These are phyloP conservation scores for Rhodocollybia butyracea DNA, from an alignment of 768 basidiomycete species.

Conservation along the genomic window DNA sequence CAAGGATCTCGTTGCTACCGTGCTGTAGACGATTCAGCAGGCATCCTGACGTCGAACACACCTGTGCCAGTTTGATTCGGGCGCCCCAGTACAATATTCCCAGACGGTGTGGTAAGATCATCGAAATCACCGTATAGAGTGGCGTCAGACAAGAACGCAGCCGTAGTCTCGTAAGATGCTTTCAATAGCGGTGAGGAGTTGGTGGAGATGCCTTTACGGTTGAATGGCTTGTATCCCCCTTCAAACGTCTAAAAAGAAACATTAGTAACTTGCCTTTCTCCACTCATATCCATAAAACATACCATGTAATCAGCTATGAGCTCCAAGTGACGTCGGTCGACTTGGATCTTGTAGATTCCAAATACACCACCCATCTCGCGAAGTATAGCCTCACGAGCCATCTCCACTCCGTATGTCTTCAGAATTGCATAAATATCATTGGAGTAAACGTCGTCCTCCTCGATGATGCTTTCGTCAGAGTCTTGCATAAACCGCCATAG, in stretches of 20 bases:
- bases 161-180: conserved; percentile 97
- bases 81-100: conserved; percentile 86
- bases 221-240: conserved; percentile 97
- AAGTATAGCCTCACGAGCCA: conserved; percentile 88
- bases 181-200: conserved; percentile 96
- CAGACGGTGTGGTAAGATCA: conserved; percentile 84
- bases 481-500: conserved; percentile 75
- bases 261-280: neutral
- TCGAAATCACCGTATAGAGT: conserved; percentile 95
- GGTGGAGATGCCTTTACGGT: conserved; percentile 89
- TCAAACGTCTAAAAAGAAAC: conserved; percentile 76
- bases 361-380: conserved; percentile 91
- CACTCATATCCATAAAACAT: conserved; percentile 23
- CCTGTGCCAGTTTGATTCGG: conserved; percentile 93
- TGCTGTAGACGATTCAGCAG: conserved; percentile 21
- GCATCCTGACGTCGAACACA: conserved; percentile 83
- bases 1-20: neutral
- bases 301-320: conserved; percentile 99
- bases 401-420: conserved; percentile 94
- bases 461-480: conserved; percentile 55
- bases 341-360: conserved; percentile 92
- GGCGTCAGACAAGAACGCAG: conserved; percentile 89
- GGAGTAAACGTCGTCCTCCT: conserved; percentile 81
- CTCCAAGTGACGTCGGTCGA: conserved; percentile 90
- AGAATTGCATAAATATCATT: conserved; percentile 94